These are phyloP conservation scores for Paracorniculantispora psalliotae DNA, from an alignment of 2,329 filamentous ascomycete genomes.

Conservation along the genomic window DNA sequence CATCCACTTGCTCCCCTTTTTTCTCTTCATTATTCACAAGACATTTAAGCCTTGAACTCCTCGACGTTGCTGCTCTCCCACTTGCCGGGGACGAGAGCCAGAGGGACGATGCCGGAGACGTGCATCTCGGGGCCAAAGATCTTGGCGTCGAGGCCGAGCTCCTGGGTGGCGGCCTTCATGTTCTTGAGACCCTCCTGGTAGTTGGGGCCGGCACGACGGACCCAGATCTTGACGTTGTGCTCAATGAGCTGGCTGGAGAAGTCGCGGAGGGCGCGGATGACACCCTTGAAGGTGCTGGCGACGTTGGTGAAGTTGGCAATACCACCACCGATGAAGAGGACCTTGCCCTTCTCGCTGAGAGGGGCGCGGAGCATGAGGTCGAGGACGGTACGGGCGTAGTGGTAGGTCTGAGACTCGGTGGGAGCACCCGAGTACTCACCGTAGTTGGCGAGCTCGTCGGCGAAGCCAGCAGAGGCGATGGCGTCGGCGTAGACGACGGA, in stretches of 20 bases:
- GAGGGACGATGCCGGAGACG: conserved; percentile 91
- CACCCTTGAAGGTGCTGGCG: conserved; percentile 98
- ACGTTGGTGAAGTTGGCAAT: conserved; percentile 99
- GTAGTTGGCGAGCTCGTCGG: conserved; percentile 97
- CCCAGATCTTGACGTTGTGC: conserved; percentile 99
- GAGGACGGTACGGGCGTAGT: conserved; percentile 95
- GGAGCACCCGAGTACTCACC: conserved; percentile 99
- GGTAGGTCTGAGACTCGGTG: conserved; percentile 97
- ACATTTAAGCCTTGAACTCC: conserved; percentile 54
- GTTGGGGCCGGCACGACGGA: conserved; percentile 81
- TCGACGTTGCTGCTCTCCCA: conserved; percentile 56
- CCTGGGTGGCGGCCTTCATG: conserved; percentile 94
- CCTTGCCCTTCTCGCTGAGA: conserved; percentile 82
- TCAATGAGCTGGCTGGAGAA: conserved; percentile 79
- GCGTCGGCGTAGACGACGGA: conserved; percentile 98
- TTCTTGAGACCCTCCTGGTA: conserved; percentile 99
- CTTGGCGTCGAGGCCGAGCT: conserved; percentile 73
- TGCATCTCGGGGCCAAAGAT: conserved; percentile 79
- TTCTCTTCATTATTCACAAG: not conserved
- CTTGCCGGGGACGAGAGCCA: conserved; percentile 69
- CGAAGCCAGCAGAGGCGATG: conserved; percentile 93
- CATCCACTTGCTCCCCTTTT: conserved; percentile 1
- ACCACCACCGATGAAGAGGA: conserved; percentile 98
- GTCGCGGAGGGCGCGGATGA: conserved; percentile 92
- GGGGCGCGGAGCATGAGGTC: conserved; percentile 96